Evolutionary conservation across 2,329 filamentous ascomycete genomes (phyloP).

Genomic region (Fusarium paranaense): DNA sequence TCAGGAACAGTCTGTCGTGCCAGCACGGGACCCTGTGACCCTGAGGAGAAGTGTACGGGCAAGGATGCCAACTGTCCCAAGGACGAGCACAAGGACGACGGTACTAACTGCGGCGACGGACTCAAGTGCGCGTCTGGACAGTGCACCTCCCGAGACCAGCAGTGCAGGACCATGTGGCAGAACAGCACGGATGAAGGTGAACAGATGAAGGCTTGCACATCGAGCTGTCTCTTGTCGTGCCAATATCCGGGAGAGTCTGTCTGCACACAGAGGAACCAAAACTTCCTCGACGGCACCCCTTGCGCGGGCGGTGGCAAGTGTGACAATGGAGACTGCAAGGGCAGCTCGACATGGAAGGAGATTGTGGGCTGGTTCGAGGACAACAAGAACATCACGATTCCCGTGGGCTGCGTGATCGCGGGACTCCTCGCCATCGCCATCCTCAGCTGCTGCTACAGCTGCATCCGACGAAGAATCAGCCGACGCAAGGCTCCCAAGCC

Average conservation of each 20-base stretch:
- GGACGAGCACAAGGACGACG: slow-evolving; percentile 78
- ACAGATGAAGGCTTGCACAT: slow-evolving; percentile 79
- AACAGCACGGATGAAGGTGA: slow-evolving; percentile 73
- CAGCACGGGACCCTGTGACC: slow-evolving; percentile 85
- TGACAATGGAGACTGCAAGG: slow-evolving; percentile 80
- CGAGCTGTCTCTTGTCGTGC: slow-evolving; percentile 81
- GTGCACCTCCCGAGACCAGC: slow-evolving; percentile 90
- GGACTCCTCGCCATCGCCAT: slow-evolving; percentile 77
- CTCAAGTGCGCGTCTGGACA: slow-evolving; percentile 90
- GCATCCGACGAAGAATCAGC: slow-evolving; percentile 43
- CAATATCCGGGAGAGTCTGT: slow-evolving; percentile 75
- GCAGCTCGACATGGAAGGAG: slow-evolving; percentile 75
- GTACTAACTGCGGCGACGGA: slow-evolving; percentile 74
- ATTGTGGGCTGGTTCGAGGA: slow-evolving; percentile 80
- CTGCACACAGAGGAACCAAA: slow-evolving; percentile 85
- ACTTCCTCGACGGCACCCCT: slow-evolving; percentile 91
- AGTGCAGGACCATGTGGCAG: slow-evolving; percentile 89
- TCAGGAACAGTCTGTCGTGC: slow-evolving; percentile 81
- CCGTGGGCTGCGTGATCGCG: slow-evolving; percentile 78
- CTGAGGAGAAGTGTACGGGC: slow-evolving; percentile 85
- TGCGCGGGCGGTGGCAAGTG: slow-evolving; percentile 87
- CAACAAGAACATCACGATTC: slow-evolving; percentile 86
- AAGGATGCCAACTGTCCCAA: slow-evolving; percentile 77
- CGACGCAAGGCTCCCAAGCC: slow-evolving; percentile 43
- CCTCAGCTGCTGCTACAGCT: slow-evolving; percentile 72